A percentile compares a stretch with the other conserved stretches of the same genome.
Conservation (phyloP, 73 alveolate species). For the Paramecium biaurelia region DNA sequence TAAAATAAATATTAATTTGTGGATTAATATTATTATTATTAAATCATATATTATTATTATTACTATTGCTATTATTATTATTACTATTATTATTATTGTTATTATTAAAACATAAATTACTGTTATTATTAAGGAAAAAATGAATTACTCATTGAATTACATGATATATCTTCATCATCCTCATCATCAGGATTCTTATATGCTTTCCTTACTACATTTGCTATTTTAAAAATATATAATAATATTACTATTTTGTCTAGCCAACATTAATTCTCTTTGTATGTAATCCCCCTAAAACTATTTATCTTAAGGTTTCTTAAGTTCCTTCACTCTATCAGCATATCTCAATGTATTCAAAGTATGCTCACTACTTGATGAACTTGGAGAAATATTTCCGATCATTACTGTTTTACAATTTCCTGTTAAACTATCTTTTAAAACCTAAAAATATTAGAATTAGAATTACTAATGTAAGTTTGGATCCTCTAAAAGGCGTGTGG, state of each 20-base stretch:
- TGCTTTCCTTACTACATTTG: conserved; percentile 13
- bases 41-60: neutral
- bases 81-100: neutral
- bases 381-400: conserved; percentile 99
- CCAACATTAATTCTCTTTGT: conserved; percentile 8
- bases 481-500: conserved; percentile 99
- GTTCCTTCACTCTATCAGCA: conserved; percentile 99
- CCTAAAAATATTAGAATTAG: conserved; percentile 72
- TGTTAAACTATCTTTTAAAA: conserved; percentile 92
- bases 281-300: neutral
- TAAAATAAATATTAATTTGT: neutral
- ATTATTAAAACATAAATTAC: neutral
- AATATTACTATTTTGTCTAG: neutral
- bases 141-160: neutral
- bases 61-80: neutral
- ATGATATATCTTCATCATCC: neutral
- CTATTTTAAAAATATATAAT: neutral
- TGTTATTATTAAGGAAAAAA: neutral
- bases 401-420: conserved; percentile 99
- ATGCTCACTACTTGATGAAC: conserved; percentile 96
- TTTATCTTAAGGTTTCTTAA: conserved; percentile 76
- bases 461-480: conserved; percentile 89
- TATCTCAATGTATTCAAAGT: conserved; percentile 98
- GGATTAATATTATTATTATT: neutral
- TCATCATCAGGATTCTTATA: conserved; percentile 32